Evolutionary conservation across 257 asterid species (phyloP), one percentile per base, ranked within the genome.

Genomic region (Nemophila menziesii): DNA sequence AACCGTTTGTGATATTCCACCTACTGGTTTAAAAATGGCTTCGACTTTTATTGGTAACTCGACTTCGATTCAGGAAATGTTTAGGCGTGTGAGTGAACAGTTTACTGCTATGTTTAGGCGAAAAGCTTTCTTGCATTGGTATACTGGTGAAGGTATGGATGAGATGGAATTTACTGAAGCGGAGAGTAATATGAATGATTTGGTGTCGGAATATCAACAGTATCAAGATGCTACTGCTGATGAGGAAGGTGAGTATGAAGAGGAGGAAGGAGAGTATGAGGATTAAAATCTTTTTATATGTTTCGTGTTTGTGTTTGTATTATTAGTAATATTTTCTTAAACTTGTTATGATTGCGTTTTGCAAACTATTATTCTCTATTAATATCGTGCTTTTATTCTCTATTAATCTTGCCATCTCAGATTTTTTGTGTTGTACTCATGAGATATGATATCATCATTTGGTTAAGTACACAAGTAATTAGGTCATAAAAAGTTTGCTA

Each of bases 171-270:
- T 77, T 16, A 69, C 86, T 0, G 86, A 77, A 51, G 86, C 79
- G 0, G 79, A 81, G 57, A 77, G 90, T 60, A 81, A 81, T 71
- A 77, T 77, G 93, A 81, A 81, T 0, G 93, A 77, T 44, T 62
- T 81, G 56, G 93, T 81, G 53, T 72, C 90, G 0, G 93, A 81
- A 62, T 78, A 81, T 56, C 93, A 81, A 44, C 93, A 81, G 41
- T 74, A 74, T 52, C 93, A 81, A 53, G 90, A 77, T 34, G 90
- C 93, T 6, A 62, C 90, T 1, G 93, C 93, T 0, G 93, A 80
- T 14, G 92, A 81, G 56, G 93, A 77, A 8, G 80, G 61, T 5
- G 67, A 81, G 47, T 76, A 74, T 0, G 69, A 78, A 1, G 90
- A 75, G 43, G 93, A 72, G 22, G 86, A 77, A 0, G 64, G 44